Base-by-base conservation (phyloP, 495 filamentous ascomycete species). In the Aspergillus bertholletiae region DNA sequence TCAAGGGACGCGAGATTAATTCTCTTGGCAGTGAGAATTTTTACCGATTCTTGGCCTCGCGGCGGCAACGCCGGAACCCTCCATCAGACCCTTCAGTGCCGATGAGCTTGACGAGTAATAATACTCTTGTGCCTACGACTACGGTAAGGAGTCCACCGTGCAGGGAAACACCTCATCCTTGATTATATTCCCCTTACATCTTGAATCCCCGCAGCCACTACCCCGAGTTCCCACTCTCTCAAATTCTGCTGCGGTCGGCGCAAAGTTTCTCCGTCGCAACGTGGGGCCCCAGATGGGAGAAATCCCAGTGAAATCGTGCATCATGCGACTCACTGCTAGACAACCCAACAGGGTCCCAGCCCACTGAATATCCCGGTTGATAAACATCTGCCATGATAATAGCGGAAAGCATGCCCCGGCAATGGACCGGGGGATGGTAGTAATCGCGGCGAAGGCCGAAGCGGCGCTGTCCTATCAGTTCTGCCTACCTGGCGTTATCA, bases 361-460 rank as follows among this genome's bases (percentile, higher is more conserved):
- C 84, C 87, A 93, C 57, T 92, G 72, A 32, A 95, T 86, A 28
- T 87, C 86, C 57, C 95, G 71, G 30, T 83, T 87, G 5, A 81
- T 66, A 65, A 91, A 94, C 88, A 94, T 90, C 62, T 92, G 86
- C 15, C 74, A 81, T 0, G 84, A 78, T 66, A 96, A 96, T 5
- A 96, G 80, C 18, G 91, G 92, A 72, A 95, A 96, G 1, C 80
- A 85, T 7, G 88, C 88, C 26, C 86, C 90, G 41, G 82, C 85
- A 2, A 90, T 72, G 9, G 88, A 92, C 15, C 90, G 87, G 4
- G 94, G 75, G 72, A 96, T 90, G 0, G 90, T 94, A 69, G 95
- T 96, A 37, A n/a, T n/a, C n/a, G 84, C 90, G 22, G 92, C 92
- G 54, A 95, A 90, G 20, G 90, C 92, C n/a, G 89, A 93, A 24